These are phyloP conservation scores for Piper betle DNA, from an alignment of 164 flowering plant species.

Conservation along the genomic window DNA sequence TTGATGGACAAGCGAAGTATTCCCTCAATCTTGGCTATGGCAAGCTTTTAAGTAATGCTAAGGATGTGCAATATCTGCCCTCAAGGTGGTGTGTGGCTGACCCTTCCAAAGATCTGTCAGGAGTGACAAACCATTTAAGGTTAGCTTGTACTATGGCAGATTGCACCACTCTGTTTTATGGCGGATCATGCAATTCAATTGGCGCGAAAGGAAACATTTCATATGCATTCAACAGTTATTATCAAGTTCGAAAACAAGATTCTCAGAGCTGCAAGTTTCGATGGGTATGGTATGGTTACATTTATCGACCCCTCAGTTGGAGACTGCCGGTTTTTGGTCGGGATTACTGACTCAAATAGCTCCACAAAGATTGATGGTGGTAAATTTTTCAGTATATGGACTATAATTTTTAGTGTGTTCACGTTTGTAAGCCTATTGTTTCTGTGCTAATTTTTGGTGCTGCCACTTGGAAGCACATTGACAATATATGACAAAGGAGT, in stretches of 20 bases:
- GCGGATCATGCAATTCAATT: constrained; percentile 84
- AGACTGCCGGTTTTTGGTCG: constrained; percentile 80
- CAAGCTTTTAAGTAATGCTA: constrained; percentile 50
- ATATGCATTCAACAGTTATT: constrained; percentile 89
- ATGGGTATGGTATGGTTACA: constrained; percentile 82
- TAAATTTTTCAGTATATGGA: not conserved
- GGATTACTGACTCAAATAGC: constrained; percentile 26
- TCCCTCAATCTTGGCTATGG: constrained; percentile 64
- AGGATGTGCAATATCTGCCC: constrained; percentile 67
- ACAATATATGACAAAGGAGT: not conserved
- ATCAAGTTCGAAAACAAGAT: constrained; percentile 71
- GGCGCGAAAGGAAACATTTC: constrained; percentile 78
- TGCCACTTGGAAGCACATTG: not conserved
- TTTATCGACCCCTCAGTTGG: constrained; percentile 80
- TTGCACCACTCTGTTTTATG: constrained; percentile 72
- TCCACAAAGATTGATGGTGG: not conserved
- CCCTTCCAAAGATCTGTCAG: constrained; percentile 46
- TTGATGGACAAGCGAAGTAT: constrained; percentile 89
- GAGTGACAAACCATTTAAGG: constrained; percentile 47
- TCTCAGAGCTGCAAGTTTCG: constrained; percentile 66
- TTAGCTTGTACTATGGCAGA: constrained; percentile 77
- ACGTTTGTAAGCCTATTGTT: not conserved
- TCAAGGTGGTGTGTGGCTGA: constrained; percentile 87
- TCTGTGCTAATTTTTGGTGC: not conserved
- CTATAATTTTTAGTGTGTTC: not conserved